Percentiles rank a stretch among this genome's conserved stretches.
These are phyloP conservation scores for Candida pseudoviswanathii DNA, from an alignment of 1,139 yeast genomes.

Conservation along the genomic window DNA sequence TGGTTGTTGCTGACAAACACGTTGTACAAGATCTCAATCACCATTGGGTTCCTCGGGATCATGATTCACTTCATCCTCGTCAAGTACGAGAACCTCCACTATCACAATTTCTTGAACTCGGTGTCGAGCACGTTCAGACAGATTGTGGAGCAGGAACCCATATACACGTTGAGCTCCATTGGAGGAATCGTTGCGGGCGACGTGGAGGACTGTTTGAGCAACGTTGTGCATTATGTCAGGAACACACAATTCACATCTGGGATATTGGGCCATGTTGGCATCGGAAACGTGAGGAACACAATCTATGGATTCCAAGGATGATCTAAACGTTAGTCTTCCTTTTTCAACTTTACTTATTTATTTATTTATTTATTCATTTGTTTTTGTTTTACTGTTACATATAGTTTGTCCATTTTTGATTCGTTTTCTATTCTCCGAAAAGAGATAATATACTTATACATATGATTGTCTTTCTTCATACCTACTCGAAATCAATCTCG, in stretches of 20 bases:
- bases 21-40: slow-evolving; percentile 37
- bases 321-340: background rate
- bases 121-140: background rate
- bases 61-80: slow-evolving; percentile 37
- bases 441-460: background rate
- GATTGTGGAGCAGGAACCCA: background rate
- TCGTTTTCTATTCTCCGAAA: background rate
- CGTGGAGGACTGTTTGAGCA: slow-evolving; percentile 17
- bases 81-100: slow-evolving; percentile 21
- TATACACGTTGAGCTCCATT: slow-evolving; percentile 9
- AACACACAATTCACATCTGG: slow-evolving; percentile 20
- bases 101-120: slow-evolving; percentile 10
- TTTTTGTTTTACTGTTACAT: background rate
- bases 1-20: slow-evolving; percentile 16
- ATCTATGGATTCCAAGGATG: slow-evolving; percentile 22
- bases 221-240: slow-evolving; percentile 17
- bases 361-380: slow-evolving; percentile 3
- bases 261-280: slow-evolving; percentile 32
- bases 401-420: background rate
- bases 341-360: background rate
- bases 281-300: slow-evolving; percentile 33
- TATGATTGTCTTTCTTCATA: slow-evolving; percentile 1
- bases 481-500: slow-evolving; percentile 58
- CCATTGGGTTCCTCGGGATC: slow-evolving; percentile 46
- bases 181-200: slow-evolving; percentile 16